Percentiles rank a stretch among this genome's conserved stretches.
Conservation (phyloP, 2,329 filamentous ascomycete species). For the Coniochaeta sp. region DNA sequence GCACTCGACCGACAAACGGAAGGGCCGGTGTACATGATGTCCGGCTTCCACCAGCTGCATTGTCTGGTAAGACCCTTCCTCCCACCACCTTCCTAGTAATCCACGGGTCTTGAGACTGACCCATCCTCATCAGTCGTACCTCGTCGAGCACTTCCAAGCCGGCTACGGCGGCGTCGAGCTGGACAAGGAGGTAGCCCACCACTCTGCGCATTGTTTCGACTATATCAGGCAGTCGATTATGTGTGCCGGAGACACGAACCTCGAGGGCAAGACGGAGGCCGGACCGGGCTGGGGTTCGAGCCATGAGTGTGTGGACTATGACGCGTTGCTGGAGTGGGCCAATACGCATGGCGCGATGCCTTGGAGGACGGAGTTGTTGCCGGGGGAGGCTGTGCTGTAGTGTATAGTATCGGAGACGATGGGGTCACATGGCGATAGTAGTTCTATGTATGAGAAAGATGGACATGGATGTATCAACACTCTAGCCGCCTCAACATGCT, state of each 20-base stretch:
- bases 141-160: slow-evolving; percentile 25
- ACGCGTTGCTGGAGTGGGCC: slow-evolving; percentile 26
- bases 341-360: slow-evolving; percentile 22
- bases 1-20: slow-evolving; percentile 20
- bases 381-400: slow-evolving; percentile 4
- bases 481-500: too few species aligned
- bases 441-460: too few species aligned
- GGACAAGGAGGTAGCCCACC: slow-evolving; percentile 25
- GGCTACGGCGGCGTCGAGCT: slow-evolving; percentile 24
- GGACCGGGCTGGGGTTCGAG: slow-evolving; percentile 28
- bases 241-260: slow-evolving; percentile 28
- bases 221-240: slow-evolving; percentile 29
- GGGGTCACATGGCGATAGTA: too few species aligned
- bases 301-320: slow-evolving; percentile 28
- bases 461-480: too few species aligned
- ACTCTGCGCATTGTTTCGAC: slow-evolving; percentile 31
- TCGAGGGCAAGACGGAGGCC: slow-evolving; percentile 27
- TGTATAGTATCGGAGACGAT: too few species aligned
- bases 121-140: slow-evolving; percentile 23
- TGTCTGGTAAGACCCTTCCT: slow-evolving; percentile 17
- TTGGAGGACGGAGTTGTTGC: slow-evolving; percentile 19
- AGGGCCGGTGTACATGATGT: slow-evolving; percentile 29
- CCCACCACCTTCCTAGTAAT: not conserved
- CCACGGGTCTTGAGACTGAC: not conserved
- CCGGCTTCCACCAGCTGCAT: slow-evolving; percentile 32